These are phyloP conservation scores for Talaromyces marneffei DNA, from an alignment of 2,329 filamentous ascomycete genomes.

Conservation along the genomic window DNA sequence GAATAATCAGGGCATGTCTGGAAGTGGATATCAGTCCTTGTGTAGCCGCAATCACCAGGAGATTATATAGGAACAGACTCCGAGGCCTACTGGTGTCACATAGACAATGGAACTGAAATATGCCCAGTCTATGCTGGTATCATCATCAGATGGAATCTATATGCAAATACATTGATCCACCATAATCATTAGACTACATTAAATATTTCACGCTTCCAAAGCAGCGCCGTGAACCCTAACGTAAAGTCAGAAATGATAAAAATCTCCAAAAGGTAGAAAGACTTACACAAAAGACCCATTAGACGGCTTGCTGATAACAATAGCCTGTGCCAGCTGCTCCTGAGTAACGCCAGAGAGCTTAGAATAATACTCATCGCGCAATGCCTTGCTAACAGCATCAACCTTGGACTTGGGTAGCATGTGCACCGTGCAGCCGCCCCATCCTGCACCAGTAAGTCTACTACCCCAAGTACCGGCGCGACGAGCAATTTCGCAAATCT, in stretches of 20 bases:
- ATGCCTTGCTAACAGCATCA: slow-evolving; percentile 66
- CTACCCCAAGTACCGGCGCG: slow-evolving; percentile 77
- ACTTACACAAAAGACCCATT: slow-evolving; percentile 41
- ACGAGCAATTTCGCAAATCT: slow-evolving; percentile 73
- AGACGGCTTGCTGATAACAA: slow-evolving; percentile 78
- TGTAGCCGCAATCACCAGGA: background rate
- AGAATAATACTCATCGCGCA: slow-evolving; percentile 76
- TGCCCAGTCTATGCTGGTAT: background rate
- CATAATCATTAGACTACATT: background rate
- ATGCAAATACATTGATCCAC: background rate
- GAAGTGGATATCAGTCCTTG: background rate
- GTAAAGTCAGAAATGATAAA: background rate
- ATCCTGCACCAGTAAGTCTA: slow-evolving; percentile 84
- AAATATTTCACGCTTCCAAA: slow-evolving; percentile 4
- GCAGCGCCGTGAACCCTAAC: slow-evolving; percentile 14
- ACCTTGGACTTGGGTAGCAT: slow-evolving; percentile 81
- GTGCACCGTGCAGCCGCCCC: slow-evolving; percentile 95
- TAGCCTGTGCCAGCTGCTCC: slow-evolving; percentile 69
- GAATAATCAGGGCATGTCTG: background rate
- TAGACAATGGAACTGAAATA: background rate
- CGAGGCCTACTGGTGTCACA: background rate
- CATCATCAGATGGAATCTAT: background rate
- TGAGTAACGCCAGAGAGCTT: slow-evolving; percentile 60
- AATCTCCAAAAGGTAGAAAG: background rate
- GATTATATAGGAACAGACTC: background rate